phyloP scores from a whole-genome alignment of 164 flowering plant species.

The Macadamia tetraphylla region DNA sequence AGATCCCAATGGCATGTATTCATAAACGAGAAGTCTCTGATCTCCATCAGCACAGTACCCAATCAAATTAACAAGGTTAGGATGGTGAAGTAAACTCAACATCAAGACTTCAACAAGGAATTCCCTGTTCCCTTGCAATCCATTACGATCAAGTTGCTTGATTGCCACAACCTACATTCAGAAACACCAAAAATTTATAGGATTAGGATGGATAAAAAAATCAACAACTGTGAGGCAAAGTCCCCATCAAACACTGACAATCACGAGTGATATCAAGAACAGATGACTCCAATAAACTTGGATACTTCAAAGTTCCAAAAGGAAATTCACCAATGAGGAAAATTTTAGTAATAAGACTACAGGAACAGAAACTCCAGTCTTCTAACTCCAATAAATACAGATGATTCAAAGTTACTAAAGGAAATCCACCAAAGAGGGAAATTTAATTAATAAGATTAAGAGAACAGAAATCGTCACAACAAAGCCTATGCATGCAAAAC shows the following conservation, averaged over 20 bases:
- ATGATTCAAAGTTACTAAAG: no score
- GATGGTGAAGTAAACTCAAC: slow-evolving; percentile 59
- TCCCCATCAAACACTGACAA: background rate
- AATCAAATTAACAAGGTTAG: slow-evolving; percentile 73
- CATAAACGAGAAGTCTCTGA: slow-evolving; percentile 78
- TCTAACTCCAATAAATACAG: no score
- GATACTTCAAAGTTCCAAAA: no score
- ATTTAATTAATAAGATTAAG: no score
- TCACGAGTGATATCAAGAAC: background rate
- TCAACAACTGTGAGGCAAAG: background rate
- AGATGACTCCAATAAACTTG: background rate
- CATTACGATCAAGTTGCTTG: slow-evolving; percentile 77
- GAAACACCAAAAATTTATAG: slow-evolving; percentile 2
- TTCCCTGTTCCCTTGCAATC: slow-evolving; percentile 71
- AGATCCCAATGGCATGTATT: slow-evolving; percentile 86
- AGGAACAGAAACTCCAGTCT: no score
- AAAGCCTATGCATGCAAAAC: no score
- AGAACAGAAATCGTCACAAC: background rate
- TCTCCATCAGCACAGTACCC: slow-evolving; percentile 84
- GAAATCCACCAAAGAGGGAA: no score
- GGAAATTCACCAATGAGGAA: no score
- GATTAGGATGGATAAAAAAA: background rate
- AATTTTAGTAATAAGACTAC: no score
- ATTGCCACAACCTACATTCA: slow-evolving; percentile 70
- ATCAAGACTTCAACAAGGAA: slow-evolving; percentile 73